Conservation (phyloP, 129 eudicot genomes). For the Kitagawia praeruptora region DNA sequence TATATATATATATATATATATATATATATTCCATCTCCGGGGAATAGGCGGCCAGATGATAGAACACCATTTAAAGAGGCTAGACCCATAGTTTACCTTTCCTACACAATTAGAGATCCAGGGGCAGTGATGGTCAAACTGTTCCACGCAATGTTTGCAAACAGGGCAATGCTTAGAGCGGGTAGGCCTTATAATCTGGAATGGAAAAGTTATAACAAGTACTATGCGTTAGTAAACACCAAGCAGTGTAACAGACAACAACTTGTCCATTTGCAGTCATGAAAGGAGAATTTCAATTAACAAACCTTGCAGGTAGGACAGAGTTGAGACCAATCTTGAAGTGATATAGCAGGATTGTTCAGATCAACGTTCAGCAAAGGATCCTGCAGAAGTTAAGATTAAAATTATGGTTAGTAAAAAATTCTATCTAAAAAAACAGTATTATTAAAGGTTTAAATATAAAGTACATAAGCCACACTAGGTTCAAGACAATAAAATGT, state of each 20-base stretch:
- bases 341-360: conserved; percentile 48
- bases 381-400: conserved; percentile 37
- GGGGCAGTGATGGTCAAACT: conserved; percentile 97
- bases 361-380: conserved; percentile 64
- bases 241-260: background rate
- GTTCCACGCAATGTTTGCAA: conserved; percentile 85
- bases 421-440: background rate
- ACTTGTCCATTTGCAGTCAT: background rate
- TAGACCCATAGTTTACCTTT: conserved; percentile 40
- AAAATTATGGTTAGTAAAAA: background rate
- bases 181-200: conserved; percentile 71
- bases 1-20: background rate
- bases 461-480: background rate
- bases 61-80: background rate
- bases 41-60: background rate
- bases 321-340: conserved; percentile 85
- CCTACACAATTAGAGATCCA: conserved; percentile 99
- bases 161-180: conserved; percentile 95
- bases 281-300: background rate
- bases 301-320: conserved; percentile 96
- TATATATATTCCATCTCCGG: background rate
- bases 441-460: background rate
- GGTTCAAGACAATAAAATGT: background rate
- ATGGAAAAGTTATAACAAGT: background rate
- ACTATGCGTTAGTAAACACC: conserved; percentile 3